A percentile compares a stretch with the other conserved stretches of the same genome.
Conservation (phyloP, 2,329 filamentous ascomycete genomes). For the Didymellaceae sp. region DNA sequence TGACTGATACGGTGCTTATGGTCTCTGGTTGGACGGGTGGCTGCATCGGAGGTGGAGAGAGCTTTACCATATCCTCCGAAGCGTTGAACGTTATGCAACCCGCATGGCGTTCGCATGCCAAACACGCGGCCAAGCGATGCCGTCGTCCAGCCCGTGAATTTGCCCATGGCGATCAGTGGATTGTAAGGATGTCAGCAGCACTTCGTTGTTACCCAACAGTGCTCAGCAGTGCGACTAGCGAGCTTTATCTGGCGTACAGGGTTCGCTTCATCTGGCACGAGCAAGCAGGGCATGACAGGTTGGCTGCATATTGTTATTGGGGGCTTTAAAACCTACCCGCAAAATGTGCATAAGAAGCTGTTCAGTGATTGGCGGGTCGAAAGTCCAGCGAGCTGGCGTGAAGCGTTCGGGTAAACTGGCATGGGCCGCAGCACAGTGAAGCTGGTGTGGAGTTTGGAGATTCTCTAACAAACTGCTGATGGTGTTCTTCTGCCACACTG, state of each 20-base stretch:
- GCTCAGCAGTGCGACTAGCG: not conserved
- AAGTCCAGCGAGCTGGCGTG: not conserved
- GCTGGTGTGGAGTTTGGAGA: not conserved
- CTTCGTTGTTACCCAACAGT: not conserved
- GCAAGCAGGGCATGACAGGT: conserved; percentile 3
- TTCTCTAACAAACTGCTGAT: not conserved
- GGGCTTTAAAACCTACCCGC: not conserved
- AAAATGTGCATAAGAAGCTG: not conserved
- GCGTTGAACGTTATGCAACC: conserved; percentile 3
- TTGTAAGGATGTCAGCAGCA: not conserved
- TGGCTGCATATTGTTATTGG: conserved; percentile 4
- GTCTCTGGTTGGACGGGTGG: conserved; percentile 12
- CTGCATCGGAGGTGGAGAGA: conserved; percentile 15
- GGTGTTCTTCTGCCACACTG: conserved; percentile 1
- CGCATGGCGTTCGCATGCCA: not conserved
- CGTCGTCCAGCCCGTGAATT: not conserved
- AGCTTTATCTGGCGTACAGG: not conserved
- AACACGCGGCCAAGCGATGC: not conserved
- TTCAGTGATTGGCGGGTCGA: conserved; percentile 1
- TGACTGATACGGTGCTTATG: not conserved
- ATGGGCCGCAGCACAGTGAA: not conserved
- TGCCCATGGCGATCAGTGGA: not conserved
- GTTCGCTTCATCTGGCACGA: not conserved
- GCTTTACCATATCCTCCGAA: not conserved
- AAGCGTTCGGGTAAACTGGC: conserved; percentile 9